phyloP scores from a whole-genome alignment of 2,329 filamentous ascomycete genomes.

The Calonectria henricotiae region DNA sequence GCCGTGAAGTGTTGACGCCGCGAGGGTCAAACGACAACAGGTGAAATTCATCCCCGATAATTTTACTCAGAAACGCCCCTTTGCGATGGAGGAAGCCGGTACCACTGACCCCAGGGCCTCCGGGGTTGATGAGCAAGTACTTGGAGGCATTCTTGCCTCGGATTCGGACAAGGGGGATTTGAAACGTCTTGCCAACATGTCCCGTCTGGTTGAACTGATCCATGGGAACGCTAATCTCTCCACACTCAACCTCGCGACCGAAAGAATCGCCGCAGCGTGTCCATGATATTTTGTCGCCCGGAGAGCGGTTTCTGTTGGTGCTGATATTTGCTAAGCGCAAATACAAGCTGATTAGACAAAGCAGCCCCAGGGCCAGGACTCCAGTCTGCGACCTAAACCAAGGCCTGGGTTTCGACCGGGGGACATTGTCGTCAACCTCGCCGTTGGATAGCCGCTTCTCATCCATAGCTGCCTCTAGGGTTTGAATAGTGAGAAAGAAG shows the following conservation, averaged over 20 bases:
- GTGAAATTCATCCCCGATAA: constrained; percentile 64
- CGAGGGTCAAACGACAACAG: constrained; percentile 66
- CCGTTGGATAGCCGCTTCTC: neutral
- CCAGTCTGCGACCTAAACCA: neutral
- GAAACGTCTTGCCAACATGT: constrained; percentile 59
- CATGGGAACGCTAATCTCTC: constrained; percentile 63
- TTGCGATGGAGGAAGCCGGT: constrained; percentile 56
- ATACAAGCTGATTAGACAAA: neutral
- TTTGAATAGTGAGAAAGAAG: neutral
- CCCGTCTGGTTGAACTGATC: constrained; percentile 61
- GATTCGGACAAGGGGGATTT: constrained; percentile 64
- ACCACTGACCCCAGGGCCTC: constrained; percentile 66
- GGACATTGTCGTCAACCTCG: neutral
- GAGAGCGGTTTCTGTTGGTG: constrained; percentile 42
- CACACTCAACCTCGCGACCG: constrained; percentile 61
- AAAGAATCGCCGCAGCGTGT: constrained; percentile 58
- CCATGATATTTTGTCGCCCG: constrained; percentile 61
- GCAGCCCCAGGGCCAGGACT: neutral
- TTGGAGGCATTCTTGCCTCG: constrained; percentile 62
- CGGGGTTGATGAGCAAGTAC: constrained; percentile 66
- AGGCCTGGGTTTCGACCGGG: neutral
- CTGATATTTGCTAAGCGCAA: neutral
- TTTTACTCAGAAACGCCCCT: constrained; percentile 57
- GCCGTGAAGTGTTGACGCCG: constrained; percentile 58
- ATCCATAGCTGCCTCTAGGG: neutral